A percentile compares a stretch with the other conserved stretches of the same genome.
phyloP scores from a whole-genome alignment of 306 rosid genomes.

The Castanea mollissima region DNA sequence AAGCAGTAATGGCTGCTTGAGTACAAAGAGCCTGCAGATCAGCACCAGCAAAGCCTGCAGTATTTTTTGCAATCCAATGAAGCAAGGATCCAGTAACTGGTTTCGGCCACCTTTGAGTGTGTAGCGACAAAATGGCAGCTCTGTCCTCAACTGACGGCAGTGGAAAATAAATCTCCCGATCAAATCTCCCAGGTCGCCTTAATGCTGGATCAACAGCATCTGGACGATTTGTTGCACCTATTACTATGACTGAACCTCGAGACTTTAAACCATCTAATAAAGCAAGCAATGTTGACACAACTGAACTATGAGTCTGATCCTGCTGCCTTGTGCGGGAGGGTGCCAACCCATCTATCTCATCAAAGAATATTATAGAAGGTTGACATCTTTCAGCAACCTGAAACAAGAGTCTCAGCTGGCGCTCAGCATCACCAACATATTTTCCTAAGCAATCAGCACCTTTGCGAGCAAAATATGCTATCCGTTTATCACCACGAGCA shows the following conservation, averaged over 20 bases:
- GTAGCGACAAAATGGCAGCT: constrained; percentile 94
- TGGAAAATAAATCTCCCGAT: constrained; percentile 94
- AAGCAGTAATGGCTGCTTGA: constrained; percentile 83
- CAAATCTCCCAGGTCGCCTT: constrained; percentile 96
- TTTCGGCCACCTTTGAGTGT: constrained; percentile 96
- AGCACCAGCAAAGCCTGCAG: constrained; percentile 96
- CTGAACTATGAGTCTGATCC: constrained; percentile 98
- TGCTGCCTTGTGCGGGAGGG: constrained; percentile 88
- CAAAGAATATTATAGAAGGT: constrained; percentile 96
- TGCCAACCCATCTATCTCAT: constrained; percentile 98
- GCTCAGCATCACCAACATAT: constrained; percentile 98
- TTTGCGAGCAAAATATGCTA: constrained; percentile 97
- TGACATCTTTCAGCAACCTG: constrained; percentile 99
- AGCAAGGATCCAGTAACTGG: constrained; percentile 74
- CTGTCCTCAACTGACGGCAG: constrained; percentile 86
- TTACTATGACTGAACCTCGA: constrained; percentile 95
- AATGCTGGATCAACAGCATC: constrained; percentile 97
- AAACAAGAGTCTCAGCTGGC: constrained; percentile 90
- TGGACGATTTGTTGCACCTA: constrained; percentile 98
- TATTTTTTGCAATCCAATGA: constrained; percentile 75
- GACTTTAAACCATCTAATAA: constrained; percentile 94
- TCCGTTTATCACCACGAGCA: constrained; percentile 86
- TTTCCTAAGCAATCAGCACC: constrained; percentile 99
- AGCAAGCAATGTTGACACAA: constrained; percentile 97
- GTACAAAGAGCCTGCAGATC: constrained; percentile 99